Evolutionary conservation across 2,329 filamentous ascomycete genomes (phyloP).

Genomic region (Ceratocystis destructans): DNA sequence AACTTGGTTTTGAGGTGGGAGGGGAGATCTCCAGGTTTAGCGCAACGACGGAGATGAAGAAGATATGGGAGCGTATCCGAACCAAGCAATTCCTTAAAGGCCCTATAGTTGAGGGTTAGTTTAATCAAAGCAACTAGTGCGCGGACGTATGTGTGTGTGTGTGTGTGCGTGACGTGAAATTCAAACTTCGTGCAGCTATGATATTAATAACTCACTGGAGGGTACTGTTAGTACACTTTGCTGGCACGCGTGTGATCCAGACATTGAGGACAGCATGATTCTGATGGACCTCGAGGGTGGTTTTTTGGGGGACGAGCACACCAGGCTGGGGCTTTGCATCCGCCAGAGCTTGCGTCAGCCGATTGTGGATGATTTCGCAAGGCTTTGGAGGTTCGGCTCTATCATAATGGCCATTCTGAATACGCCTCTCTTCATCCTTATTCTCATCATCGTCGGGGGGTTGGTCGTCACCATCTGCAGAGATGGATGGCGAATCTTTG

Average conservation of each 20-base stretch:
- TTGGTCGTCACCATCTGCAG: constrained; percentile 14
- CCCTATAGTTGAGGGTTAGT: constrained; percentile 1
- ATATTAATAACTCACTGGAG: constrained; percentile 15
- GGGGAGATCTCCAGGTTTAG: constrained; percentile 55
- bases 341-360: constrained; percentile 28
- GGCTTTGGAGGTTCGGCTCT: constrained; percentile 19
- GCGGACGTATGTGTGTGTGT: too few species aligned
- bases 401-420: constrained; percentile 18
- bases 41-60: constrained; percentile 62
- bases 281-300: constrained; percentile 47
- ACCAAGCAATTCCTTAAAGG: constrained; percentile 19
- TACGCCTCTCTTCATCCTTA: constrained; percentile 16
- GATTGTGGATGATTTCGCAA: constrained; percentile 25
- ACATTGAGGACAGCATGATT: constrained; percentile 46
- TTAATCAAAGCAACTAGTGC: too few species aligned
- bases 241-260: constrained; percentile 58
- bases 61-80: constrained; percentile 50
- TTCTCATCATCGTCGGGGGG: constrained; percentile 16
- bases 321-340: constrained; percentile 30
- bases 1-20: constrained; percentile 47
- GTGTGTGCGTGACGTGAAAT: too few species aligned
- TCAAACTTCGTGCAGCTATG: too few species aligned
- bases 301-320: constrained; percentile 49
- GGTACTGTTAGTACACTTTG: constrained; percentile 48
- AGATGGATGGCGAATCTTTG: neutral